phyloP scores from a whole-genome alignment of 768 basidiomycete species.

The Russula sp. region DNA sequence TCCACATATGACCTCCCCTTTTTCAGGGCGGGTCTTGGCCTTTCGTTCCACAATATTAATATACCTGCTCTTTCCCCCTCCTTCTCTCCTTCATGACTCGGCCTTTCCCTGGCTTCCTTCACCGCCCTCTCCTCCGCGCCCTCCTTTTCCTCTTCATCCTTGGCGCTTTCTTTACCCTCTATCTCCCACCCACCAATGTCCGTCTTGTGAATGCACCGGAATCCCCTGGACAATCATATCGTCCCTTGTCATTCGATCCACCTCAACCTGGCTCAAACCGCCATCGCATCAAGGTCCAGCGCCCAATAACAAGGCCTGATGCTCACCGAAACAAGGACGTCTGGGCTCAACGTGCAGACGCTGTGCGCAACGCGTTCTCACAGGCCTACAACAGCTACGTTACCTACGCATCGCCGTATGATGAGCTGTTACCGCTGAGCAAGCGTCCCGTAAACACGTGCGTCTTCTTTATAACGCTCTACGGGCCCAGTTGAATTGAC shows the following conservation, averaged over 20 bases:
- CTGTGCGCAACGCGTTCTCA: constrained; percentile 60
- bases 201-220: neutral
- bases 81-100: neutral
- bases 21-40: too few species aligned
- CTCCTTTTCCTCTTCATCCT: constrained; percentile 2
- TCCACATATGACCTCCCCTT: too few species aligned
- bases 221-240: neutral
- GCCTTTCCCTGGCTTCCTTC: neutral
- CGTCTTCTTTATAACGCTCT: constrained; percentile 29
- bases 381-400: constrained; percentile 69
- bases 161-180: neutral
- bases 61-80: neutral
- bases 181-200: neutral
- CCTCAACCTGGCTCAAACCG: neutral
- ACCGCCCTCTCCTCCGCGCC: constrained; percentile 8
- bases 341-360: constrained; percentile 54
- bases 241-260: neutral
- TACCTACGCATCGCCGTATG: constrained; percentile 54
- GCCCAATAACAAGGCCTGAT: neutral
- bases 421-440: constrained; percentile 59
- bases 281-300: constrained; percentile 12
- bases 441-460: constrained; percentile 52
- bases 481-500: neutral
- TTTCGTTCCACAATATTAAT: too few species aligned
- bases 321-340: neutral